Evolutionary conservation across 192 early-diverging fungal species (phyloP).

Genomic region (Coemansia sp.): DNA sequence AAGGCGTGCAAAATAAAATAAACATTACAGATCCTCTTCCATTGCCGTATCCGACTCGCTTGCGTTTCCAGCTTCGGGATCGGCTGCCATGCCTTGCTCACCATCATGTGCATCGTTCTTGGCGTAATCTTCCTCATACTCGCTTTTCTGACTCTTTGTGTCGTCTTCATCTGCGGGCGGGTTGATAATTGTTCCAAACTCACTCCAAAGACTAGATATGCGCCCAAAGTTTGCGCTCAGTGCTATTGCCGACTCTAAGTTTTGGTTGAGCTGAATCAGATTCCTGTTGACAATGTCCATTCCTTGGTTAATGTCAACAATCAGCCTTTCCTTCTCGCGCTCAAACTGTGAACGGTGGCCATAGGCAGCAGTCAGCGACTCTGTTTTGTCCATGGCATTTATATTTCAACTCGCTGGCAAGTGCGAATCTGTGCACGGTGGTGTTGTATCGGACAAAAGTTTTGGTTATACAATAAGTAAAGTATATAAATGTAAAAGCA

Average conservation of each 20-base stretch:
- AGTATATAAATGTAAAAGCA: no score
- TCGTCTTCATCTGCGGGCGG: conserved; percentile 21
- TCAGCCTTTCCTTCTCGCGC: conserved; percentile 49
- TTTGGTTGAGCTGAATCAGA: conserved; percentile 47
- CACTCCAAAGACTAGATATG: conserved; percentile 40
- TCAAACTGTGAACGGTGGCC: conserved; percentile 38
- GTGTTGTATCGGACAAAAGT: no score
- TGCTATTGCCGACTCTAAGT: conserved; percentile 46
- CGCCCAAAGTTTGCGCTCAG: conserved; percentile 43
- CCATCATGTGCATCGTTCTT: conserved; percentile 9
- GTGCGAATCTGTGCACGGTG: no score
- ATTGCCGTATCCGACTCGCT: conserved; percentile 1
- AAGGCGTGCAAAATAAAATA: neutral
- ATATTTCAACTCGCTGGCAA: neutral
- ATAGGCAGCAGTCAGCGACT: conserved; percentile 14
- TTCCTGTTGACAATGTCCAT: conserved; percentile 45
- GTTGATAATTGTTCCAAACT: conserved; percentile 46
- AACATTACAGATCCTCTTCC: conserved; percentile 1
- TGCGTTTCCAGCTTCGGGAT: conserved; percentile 1
- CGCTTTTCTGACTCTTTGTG: conserved; percentile 29
- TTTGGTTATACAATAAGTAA: no score
- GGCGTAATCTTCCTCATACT: neutral
- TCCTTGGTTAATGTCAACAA: conserved; percentile 47
- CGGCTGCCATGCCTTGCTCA: neutral
- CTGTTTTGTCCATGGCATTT: conserved; percentile 32